phyloP scores from a whole-genome alignment of 257 asterid genomes.

The Lithospermum erythrorhizon region DNA sequence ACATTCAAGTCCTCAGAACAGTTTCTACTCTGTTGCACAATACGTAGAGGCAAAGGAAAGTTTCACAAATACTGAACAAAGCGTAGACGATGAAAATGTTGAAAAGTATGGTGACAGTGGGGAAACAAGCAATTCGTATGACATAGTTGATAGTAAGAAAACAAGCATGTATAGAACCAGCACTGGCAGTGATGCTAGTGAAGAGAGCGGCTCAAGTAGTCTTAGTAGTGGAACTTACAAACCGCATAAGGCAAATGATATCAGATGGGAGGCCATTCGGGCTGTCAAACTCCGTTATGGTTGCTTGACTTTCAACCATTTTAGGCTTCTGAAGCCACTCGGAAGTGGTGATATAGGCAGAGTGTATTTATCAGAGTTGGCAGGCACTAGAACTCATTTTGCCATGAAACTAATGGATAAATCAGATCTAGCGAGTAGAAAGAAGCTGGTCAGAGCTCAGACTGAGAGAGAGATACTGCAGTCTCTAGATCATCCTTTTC shows the following conservation, averaged over 20 bases:
- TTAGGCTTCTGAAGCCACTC: conserved; percentile 52
- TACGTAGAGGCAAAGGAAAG: conserved; percentile 39
- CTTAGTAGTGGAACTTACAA: conserved; percentile 33
- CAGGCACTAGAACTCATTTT: conserved; percentile 42
- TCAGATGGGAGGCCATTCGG: conserved; percentile 57
- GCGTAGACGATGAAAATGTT: conserved; percentile 30
- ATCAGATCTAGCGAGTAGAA: conserved; percentile 50
- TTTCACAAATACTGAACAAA: conserved; percentile 36
- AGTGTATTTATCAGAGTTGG: conserved; percentile 58
- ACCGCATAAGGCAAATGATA: conserved; percentile 55
- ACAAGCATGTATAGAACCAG: conserved; percentile 22
- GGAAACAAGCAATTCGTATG: conserved; percentile 32
- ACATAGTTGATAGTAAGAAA: conserved; percentile 39
- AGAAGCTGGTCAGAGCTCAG: conserved; percentile 66
- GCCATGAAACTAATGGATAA: conserved; percentile 76
- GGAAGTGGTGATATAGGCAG: conserved; percentile 78
- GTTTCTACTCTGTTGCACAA: conserved; percentile 31
- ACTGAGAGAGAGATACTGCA: conserved; percentile 62
- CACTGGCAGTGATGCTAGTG: conserved; percentile 45
- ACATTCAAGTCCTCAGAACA: conserved; percentile 36
- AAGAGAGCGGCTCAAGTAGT: conserved; percentile 56
- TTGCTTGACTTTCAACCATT: conserved; percentile 42
- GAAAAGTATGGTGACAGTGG: conserved; percentile 43
- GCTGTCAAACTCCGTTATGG: conserved; percentile 38
- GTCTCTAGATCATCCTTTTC: conserved; percentile 70